These are phyloP conservation scores for Amanita subjunquillea DNA, from an alignment of 768 basidiomycete species.

Conservation along the genomic window DNA sequence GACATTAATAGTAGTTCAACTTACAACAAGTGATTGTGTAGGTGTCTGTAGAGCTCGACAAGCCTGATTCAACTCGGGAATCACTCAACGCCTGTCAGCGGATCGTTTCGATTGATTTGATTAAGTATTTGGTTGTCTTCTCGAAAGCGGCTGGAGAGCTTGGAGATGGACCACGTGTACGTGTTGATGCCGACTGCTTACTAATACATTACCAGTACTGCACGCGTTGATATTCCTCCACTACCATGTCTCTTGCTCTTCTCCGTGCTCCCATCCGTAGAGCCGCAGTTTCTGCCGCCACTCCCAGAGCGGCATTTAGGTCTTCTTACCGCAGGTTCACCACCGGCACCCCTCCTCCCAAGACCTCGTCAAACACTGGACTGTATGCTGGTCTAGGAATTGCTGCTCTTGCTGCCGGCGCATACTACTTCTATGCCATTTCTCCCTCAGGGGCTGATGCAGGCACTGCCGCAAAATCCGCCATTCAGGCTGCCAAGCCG, in stretches of 20 bases:
- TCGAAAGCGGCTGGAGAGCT: too few relatives aligned
- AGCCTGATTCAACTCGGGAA: too few relatives aligned
- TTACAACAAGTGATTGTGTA: not conserved
- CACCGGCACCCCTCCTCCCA: conserved; percentile 25
- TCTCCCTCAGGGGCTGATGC: conserved; percentile 40
- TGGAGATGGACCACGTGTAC: not conserved
- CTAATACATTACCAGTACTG: not conserved
- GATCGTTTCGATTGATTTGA: too few relatives aligned
- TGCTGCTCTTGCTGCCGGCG: conserved; percentile 46
- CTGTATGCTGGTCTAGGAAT: conserved; percentile 56
- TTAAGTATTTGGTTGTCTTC: too few relatives aligned
- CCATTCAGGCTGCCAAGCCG: conserved; percentile 50
- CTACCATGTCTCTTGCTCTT: conserved; percentile 46
- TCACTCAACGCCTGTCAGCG: too few relatives aligned
- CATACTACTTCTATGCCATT: conserved; percentile 51
- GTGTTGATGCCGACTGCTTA: not conserved
- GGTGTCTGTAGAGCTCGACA: too few relatives aligned
- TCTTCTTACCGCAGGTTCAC: conserved; percentile 50
- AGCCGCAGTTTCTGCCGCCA: conserved; percentile 25
- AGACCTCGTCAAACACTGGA: conserved; percentile 42
- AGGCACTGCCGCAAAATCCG: conserved; percentile 48
- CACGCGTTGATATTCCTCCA: conserved; percentile 1
- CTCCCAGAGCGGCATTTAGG: conserved; percentile 22
- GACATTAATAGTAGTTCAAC: not conserved
- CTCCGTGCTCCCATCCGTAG: conserved; percentile 43